Evolutionary conservation across 306 rosid genomes (phyloP), one percentile per base, ranked within the genome.

Genomic region (Acacia melanoxylon): DNA sequence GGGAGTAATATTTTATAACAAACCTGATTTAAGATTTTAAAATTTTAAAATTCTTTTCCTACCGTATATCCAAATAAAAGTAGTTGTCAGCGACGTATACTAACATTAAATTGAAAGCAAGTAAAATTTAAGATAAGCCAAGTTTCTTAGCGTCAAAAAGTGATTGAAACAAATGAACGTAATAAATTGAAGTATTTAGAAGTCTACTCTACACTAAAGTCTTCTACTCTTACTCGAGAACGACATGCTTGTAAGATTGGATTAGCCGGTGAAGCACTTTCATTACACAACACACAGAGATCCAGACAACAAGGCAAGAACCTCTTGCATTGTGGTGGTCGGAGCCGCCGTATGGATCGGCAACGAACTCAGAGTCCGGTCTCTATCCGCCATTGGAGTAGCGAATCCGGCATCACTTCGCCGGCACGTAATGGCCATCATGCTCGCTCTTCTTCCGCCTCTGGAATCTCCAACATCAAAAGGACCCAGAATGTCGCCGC

Each of bases 401-500:
- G 82, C 49, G 89, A 86, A 82, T 86, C 86, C 67, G 78, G 79
- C 88, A 83, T 89, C 58, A 86, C 66, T 82, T 89, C 98, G 11
- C 90, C 94, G 13, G 89, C 86, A 54, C 97, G 94, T 33, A 84
- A 67, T 44, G 90, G 89, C 4, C 98, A 95, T 86, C 98, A 95
- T 86, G 69, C 89, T 75, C 91, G 97, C 9, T 93, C 98, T n/a
- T 88, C 98, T 66, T 95, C 98, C 19, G 89, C 89, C 67, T 84
- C 92, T 29, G 89, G 92, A 44, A 86, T 91, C 82, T 95, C 98
- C 75, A 90, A 81, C 89, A 80, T 95, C 84, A 95, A 91, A 80
- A 90, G 97, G 87, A 90, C 92, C 78, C 98, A 95, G 86, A 93
- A 95, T 86, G 89, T 95, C 75, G 98, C 98, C 10, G 98, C 97